Conservation (phyloP, 2,329 filamentous ascomycete genomes). For the Beauveria sp. region DNA sequence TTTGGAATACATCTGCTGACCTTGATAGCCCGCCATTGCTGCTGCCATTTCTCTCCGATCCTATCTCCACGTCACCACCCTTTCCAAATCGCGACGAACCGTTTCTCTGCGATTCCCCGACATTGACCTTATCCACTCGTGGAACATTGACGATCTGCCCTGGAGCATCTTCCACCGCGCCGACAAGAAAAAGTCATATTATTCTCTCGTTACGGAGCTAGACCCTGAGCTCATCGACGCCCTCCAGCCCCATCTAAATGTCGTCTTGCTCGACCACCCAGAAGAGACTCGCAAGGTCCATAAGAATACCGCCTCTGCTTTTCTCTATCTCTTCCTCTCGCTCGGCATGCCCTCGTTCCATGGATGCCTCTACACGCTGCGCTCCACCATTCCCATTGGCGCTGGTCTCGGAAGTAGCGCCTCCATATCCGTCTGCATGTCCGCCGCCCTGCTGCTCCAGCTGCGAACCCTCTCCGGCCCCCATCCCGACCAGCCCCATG, state of each 20-base stretch:
- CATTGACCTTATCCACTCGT: slow-evolving; percentile 81
- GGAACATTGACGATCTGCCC: slow-evolving; percentile 87
- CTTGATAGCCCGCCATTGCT: slow-evolving; percentile 71
- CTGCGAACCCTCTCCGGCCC: slow-evolving; percentile 82
- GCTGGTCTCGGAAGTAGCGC: slow-evolving; percentile 89
- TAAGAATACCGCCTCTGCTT: slow-evolving; percentile 70
- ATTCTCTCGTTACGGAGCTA: slow-evolving; percentile 76
- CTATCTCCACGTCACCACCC: slow-evolving; percentile 89
- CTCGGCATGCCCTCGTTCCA: slow-evolving; percentile 72
- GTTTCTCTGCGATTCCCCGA: slow-evolving; percentile 87
- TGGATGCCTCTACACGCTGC: slow-evolving; percentile 79
- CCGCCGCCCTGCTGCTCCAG: slow-evolving; percentile 77
- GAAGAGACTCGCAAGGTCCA: slow-evolving; percentile 77
- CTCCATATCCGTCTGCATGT: slow-evolving; percentile 86
- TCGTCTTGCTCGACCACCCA: slow-evolving; percentile 59
- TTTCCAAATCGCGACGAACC: slow-evolving; percentile 85
- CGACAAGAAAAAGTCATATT: slow-evolving; percentile 89
- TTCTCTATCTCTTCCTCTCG: slow-evolving; percentile 88
- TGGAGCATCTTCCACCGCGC: slow-evolving; percentile 76
- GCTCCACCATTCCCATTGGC: slow-evolving; percentile 88
- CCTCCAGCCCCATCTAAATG: slow-evolving; percentile 68
- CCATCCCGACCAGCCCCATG: slow-evolving; percentile 80
- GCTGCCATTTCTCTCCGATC: slow-evolving; percentile 92
- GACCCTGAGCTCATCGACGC: slow-evolving; percentile 76
- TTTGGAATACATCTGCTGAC: neutral